Percentiles rank a stretch among this genome's conserved stretches.
Conservation (phyloP, 2,329 filamentous ascomycete genomes). For the Capronia coronata region DNA sequence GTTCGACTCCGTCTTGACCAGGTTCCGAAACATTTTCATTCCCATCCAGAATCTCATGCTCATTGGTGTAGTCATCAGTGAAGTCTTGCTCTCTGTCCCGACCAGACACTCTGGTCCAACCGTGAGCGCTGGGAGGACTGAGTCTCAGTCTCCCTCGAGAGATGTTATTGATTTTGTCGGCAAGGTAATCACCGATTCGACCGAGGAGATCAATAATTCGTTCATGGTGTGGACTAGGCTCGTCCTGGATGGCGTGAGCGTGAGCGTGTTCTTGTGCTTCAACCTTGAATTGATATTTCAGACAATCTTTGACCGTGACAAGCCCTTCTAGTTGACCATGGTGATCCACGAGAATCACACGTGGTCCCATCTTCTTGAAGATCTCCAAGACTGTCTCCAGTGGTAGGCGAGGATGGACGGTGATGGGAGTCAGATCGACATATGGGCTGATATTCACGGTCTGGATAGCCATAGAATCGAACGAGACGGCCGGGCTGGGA, state of each 20-base stretch:
- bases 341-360: slow-evolving; percentile 88
- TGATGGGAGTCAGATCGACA: slow-evolving; percentile 81
- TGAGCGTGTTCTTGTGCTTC: slow-evolving; percentile 69
- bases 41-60: slow-evolving; percentile 28
- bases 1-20: slow-evolving; percentile 22
- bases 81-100: slow-evolving; percentile 15
- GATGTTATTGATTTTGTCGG: slow-evolving; percentile 47
- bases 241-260: slow-evolving; percentile 40
- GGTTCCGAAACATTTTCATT: slow-evolving; percentile 26
- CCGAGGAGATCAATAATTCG: slow-evolving; percentile 57
- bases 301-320: slow-evolving; percentile 92
- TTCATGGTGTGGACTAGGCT: slow-evolving; percentile 51
- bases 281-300: slow-evolving; percentile 95
- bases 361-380: slow-evolving; percentile 94
- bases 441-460: slow-evolving; percentile 77
- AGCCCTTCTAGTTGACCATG: slow-evolving; percentile 75
- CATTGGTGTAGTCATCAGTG: slow-evolving; percentile 28
- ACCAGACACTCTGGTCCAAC: slow-evolving; percentile 23
- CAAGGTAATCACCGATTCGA: slow-evolving; percentile 53
- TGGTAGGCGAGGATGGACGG: slow-evolving; percentile 81
- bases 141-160: slow-evolving; percentile 55
- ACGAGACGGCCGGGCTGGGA: slow-evolving; percentile 43
- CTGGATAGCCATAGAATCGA: slow-evolving; percentile 55
- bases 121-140: slow-evolving; percentile 16
- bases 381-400: slow-evolving; percentile 98